Evolutionary conservation across 23 red algal species (phyloP).

Genomic region (Gracilariopsis chorda): DNA sequence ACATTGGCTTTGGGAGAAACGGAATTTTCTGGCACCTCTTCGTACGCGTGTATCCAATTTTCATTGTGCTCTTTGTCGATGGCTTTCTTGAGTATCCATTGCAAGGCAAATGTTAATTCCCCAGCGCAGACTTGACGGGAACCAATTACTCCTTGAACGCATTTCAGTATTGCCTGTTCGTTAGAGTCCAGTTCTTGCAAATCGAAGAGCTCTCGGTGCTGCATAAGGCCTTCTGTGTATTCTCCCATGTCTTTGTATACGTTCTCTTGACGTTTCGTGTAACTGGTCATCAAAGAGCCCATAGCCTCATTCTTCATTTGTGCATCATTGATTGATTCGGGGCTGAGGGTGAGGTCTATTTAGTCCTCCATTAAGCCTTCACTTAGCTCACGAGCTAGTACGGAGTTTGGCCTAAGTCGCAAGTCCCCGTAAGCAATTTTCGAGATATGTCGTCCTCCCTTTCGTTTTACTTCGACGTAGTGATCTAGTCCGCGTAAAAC

Average conservation of each 20-base stretch:
- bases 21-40: background rate
- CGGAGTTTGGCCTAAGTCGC: background rate
- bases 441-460: background rate
- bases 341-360: background rate
- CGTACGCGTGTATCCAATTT: background rate
- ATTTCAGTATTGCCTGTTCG: background rate
- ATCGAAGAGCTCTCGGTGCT: background rate
- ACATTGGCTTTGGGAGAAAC: background rate
- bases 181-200: background rate
- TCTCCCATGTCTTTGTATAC: constrained; percentile 14
- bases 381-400: background rate
- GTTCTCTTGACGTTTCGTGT: background rate
- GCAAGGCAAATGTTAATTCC: background rate
- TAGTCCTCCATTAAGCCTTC: background rate
- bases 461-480: background rate
- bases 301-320: background rate
- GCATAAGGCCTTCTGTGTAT: background rate
- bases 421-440: constrained; percentile 26
- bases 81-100: background rate
- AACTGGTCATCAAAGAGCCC: background rate
- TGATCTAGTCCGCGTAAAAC: background rate
- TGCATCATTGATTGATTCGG: background rate
- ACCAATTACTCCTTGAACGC: background rate
- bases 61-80: background rate
- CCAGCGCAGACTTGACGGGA: background rate